A percentile compares a stretch with the other conserved stretches of the same genome.
phyloP scores from a whole-genome alignment of 805 yeast genomes.

The Saccharomycopsis selenospora region DNA sequence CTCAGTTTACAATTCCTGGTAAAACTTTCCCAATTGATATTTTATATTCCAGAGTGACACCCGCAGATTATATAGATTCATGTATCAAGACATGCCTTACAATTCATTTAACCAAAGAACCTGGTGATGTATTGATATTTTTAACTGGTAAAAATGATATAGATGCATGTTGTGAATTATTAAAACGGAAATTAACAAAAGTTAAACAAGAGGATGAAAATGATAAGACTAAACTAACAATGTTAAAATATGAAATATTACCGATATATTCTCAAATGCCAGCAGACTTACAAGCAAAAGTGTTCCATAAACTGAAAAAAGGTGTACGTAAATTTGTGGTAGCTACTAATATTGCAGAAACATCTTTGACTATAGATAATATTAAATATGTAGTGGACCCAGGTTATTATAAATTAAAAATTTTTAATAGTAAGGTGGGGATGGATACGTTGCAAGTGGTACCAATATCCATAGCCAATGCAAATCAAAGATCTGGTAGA shows the following conservation, averaged over 20 bases:
- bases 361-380: constrained; percentile 94
- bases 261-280: constrained; percentile 93
- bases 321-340: constrained; percentile 82
- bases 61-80: constrained; percentile 79
- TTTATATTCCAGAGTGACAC: constrained; percentile 73
- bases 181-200: constrained; percentile 57
- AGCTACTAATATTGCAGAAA: constrained; percentile 96
- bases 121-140: constrained; percentile 77
- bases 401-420: constrained; percentile 86
- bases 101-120: constrained; percentile 70
- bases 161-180: constrained; percentile 75
- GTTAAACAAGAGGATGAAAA: constrained; percentile 40
- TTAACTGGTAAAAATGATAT: constrained; percentile 93
- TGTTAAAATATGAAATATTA: constrained; percentile 62
- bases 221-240: constrained; percentile 24
- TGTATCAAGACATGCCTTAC: constrained; percentile 47
- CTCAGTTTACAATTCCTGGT: constrained; percentile 80
- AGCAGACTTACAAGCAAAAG: constrained; percentile 78
- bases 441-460: constrained; percentile 81
- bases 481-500: constrained; percentile 91
- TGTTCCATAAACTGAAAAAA: constrained; percentile 82
- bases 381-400: constrained; percentile 89
- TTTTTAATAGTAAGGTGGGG: constrained; percentile 80
- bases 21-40: constrained; percentile 87
- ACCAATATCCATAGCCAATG: constrained; percentile 93